A percentile compares a stretch with the other conserved stretches of the same genome.
These are phyloP conservation scores for Ambrosia hybrid DNA, from an alignment of 140 eudicot species.

Conservation along the genomic window DNA sequence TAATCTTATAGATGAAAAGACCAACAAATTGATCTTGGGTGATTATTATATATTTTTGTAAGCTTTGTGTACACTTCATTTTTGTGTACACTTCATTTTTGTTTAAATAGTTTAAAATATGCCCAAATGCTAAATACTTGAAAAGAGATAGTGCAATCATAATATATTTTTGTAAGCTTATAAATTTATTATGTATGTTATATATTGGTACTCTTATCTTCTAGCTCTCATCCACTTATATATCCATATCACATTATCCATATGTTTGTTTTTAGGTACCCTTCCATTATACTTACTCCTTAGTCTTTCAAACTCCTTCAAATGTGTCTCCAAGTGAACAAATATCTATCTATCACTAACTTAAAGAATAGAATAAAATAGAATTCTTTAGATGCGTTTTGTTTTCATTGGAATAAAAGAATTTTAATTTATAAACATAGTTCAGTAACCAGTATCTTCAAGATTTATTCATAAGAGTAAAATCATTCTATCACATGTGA, in stretches of 20 bases:
- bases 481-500: too few relatives aligned
- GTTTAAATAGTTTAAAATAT: background rate
- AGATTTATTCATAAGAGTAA: too few relatives aligned
- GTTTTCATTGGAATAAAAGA: background rate
- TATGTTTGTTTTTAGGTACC: slow-evolving; percentile 25
- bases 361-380: background rate
- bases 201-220: too few relatives aligned
- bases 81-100: too few relatives aligned
- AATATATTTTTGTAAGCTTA: too few relatives aligned
- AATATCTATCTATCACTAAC: slow-evolving; percentile 21
- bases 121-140: background rate
- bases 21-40: too few relatives aligned
- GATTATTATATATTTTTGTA: too few relatives aligned
- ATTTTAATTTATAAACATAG: too few relatives aligned
- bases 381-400: background rate
- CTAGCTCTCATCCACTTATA: slow-evolving; percentile 23
- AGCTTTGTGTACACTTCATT: too few relatives aligned
- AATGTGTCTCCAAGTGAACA: slow-evolving; percentile 24
- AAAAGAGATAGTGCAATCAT: background rate
- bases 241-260: slow-evolving; percentile 17
- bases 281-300: slow-evolving; percentile 17
- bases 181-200: too few relatives aligned
- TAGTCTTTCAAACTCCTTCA: slow-evolving; percentile 21
- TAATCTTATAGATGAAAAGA: too few relatives aligned
- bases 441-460: too few relatives aligned